These are phyloP conservation scores for Globisporangium nunn DNA, from an alignment of 352 stramenopile species.

Conservation along the genomic window DNA sequence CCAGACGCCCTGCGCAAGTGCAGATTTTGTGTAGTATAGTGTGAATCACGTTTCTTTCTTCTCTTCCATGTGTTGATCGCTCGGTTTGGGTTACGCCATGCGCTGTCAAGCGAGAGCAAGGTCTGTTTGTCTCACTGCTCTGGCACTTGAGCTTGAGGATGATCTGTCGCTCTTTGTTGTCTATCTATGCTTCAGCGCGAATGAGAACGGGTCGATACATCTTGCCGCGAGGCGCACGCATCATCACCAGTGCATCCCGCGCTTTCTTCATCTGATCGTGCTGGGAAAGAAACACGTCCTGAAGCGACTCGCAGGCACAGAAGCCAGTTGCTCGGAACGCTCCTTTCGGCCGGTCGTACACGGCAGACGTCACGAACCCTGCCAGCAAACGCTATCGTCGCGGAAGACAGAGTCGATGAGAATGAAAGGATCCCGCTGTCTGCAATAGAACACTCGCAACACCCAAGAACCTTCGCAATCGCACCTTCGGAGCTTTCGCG, in stretches of 20 bases:
- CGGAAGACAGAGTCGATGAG: background rate
- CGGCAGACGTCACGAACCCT: slow-evolving; percentile 62
- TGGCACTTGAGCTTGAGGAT: too few species aligned
- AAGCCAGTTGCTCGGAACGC: slow-evolving; percentile 59
- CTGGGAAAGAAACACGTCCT: slow-evolving; percentile 43
- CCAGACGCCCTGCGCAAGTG: background rate
- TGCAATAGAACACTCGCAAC: background rate
- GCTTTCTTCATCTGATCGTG: background rate
- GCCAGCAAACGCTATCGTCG: slow-evolving; percentile 28
- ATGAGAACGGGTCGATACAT: slow-evolving; percentile 40
- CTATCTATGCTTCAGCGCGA: slow-evolving; percentile 1
- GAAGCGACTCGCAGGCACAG: slow-evolving; percentile 51
- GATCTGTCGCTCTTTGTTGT: too few species aligned
- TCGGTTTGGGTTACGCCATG: background rate
- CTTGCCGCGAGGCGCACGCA: slow-evolving; percentile 32
- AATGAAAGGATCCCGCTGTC: background rate
- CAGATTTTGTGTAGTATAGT: slow-evolving; percentile 10
- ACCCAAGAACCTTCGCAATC: background rate
- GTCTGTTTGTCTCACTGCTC: background rate
- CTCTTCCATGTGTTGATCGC: background rate
- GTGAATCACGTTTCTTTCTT: slow-evolving; percentile 1
- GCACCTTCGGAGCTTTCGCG: slow-evolving; percentile 4
- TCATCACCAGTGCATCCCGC: slow-evolving; percentile 35
- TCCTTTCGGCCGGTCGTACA: slow-evolving; percentile 74
- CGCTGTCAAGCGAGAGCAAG: background rate